Evolutionary conservation across 1,139 yeast species (phyloP).

Genomic region (Candida sp.): DNA sequence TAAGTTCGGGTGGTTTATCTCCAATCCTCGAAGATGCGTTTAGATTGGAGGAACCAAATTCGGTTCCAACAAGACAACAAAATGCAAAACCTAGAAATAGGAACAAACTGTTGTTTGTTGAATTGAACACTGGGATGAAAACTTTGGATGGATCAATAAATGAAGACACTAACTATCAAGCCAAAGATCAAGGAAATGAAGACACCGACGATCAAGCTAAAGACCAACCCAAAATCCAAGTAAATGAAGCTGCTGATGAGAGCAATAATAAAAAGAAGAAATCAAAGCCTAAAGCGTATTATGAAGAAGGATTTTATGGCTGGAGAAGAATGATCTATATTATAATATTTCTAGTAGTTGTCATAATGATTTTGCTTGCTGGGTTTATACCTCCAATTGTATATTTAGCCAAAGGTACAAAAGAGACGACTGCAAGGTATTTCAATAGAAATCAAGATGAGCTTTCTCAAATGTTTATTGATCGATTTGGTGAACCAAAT

Average conservation of each 20-base stretch:
- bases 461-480: background rate
- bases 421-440: slow-evolving; percentile 13
- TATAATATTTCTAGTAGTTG: slow-evolving; percentile 5
- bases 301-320: background rate
- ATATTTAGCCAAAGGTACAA: slow-evolving; percentile 19
- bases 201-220: too few relatives aligned
- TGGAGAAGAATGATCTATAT: background rate
- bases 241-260: background rate
- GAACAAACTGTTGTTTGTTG: background rate
- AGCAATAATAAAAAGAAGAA: too few relatives aligned
- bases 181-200: too few relatives aligned
- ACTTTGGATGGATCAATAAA: background rate
- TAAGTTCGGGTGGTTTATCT: background rate
- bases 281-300: background rate
- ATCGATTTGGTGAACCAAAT: background rate
- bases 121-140: background rate
- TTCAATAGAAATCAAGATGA: slow-evolving; percentile 8
- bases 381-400: slow-evolving; percentile 19
- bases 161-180: background rate
- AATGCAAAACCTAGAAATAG: background rate
- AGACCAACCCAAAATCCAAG: too few relatives aligned
- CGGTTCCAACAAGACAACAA: background rate
- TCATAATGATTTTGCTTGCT: slow-evolving; percentile 13
- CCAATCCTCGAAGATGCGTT: background rate
- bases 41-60: background rate